Conservation (phyloP, 2,329 filamentous ascomycete species). For the Pseudogymnoascus sp. region DNA sequence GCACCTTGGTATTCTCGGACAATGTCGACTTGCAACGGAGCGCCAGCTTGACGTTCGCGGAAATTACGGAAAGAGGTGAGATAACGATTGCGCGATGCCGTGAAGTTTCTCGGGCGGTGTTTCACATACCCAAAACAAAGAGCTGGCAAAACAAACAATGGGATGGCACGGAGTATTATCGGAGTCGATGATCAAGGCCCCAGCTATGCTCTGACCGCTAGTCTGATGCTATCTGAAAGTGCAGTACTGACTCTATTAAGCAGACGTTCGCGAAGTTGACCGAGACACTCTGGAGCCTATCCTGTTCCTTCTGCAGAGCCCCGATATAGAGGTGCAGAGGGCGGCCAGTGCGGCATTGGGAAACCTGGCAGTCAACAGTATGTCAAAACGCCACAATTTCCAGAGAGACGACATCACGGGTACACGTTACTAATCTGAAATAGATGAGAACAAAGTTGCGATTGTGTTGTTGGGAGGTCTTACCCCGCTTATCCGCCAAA, state of each 20-base stretch:
- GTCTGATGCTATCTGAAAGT: not conserved
- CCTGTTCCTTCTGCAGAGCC: constrained; percentile 86
- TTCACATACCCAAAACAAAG: not conserved
- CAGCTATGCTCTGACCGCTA: constrained; percentile 20
- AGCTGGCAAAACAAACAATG: constrained; percentile 2
- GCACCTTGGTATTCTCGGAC: constrained; percentile 94
- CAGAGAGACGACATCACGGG: not conserved
- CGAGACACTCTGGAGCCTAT: constrained; percentile 93
- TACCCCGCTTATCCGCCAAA: constrained; percentile 88
- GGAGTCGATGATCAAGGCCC: not conserved
- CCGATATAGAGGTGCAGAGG: constrained; percentile 93
- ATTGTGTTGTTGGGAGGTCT: constrained; percentile 91
- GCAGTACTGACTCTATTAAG: not conserved
- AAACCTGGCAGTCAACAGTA: constrained; percentile 96
- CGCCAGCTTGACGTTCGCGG: constrained; percentile 95
- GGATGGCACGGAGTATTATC: not conserved
- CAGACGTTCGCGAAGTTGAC: constrained; percentile 95
- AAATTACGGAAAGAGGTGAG: constrained; percentile 95
- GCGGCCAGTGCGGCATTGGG: constrained; percentile 93
- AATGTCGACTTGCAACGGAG: constrained; percentile 97
- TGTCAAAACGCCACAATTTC: constrained; percentile 29
- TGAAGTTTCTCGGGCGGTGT: not conserved
- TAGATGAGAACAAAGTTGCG: constrained; percentile 95
- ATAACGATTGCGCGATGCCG: constrained; percentile 16
- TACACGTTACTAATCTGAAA: constrained; percentile 37